phyloP scores from a whole-genome alignment of 116 monocot genomes.

The Zostera marina region DNA sequence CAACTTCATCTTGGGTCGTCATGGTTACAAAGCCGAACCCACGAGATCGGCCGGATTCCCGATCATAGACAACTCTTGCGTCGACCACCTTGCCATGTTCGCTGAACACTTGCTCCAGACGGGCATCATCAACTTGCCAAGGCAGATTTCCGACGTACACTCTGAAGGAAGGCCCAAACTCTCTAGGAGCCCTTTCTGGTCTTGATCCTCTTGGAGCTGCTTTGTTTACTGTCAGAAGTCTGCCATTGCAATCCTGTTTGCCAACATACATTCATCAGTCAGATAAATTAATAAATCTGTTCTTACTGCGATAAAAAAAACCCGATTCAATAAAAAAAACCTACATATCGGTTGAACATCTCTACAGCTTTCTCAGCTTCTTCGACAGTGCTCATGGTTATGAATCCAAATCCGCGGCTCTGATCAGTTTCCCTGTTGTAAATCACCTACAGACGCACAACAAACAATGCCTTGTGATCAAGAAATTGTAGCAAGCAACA shows the following conservation, averaged over 20 bases:
- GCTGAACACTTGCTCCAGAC: slow-evolving; percentile 40
- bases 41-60: slow-evolving; percentile 47
- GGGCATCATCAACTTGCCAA: slow-evolving; percentile 45
- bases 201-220: slow-evolving; percentile 39
- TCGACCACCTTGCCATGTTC: slow-evolving; percentile 48
- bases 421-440: slow-evolving; percentile 9
- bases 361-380: slow-evolving; percentile 8
- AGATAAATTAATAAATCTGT: too few species aligned
- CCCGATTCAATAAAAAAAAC: not conserved
- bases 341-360: slow-evolving; percentile 5
- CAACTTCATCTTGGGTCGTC: slow-evolving; percentile 24
- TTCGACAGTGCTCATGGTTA: slow-evolving; percentile 6
- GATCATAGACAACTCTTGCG: slow-evolving; percentile 34
- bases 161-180: slow-evolving; percentile 12
- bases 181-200: slow-evolving; percentile 17
- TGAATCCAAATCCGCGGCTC: slow-evolving; percentile 9
- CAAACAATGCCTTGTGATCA: not conserved
- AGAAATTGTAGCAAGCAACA: too few species aligned
- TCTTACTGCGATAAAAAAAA: not conserved
- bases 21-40: slow-evolving; percentile 57
- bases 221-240: slow-evolving; percentile 39
- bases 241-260: slow-evolving; percentile 29
- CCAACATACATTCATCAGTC: slow-evolving; percentile 5
- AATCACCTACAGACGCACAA: slow-evolving; percentile 2
- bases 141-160: slow-evolving; percentile 59